Base-by-base conservation (phyloP, 306 rosid genomes). In the Cyclanthera cordifolia region DNA sequence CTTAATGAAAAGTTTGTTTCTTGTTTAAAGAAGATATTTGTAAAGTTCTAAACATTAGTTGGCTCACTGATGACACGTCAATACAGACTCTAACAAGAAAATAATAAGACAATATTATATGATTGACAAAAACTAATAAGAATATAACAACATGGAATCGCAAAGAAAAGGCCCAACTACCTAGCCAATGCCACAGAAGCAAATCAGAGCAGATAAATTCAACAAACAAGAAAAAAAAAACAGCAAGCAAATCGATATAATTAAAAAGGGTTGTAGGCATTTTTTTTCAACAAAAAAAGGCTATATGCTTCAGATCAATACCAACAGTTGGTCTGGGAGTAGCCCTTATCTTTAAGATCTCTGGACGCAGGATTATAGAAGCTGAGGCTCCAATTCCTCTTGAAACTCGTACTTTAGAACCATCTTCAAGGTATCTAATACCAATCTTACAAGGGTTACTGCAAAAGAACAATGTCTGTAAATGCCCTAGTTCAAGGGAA, bases 401-500 rank as follows among this genome's bases (percentile, higher is more conserved):
- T 34, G 98, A 76, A 41, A 89, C 89, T 80, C 98, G 79, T 50
- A 89, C 98, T 81, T 87, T 92, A 12, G 88, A 80, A 69, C 98
- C 96, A 84, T 89, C 96, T 80, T 87, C 96, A n/a, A 92, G 95
- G 83, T 92, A 92, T 74, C 67, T 87, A 70, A 24, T 20, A 45
- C 96, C 98, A 71, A 87, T 80, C 81, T 93, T 93, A 82, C 90
- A 86, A 69, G 98, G 89, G 78, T 76, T 84, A 82, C 98, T 93
- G 91, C 74, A 80, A 32, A 68, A 14, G 39, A 50, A 53, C 2
- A 17, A 46, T 43, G 34, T 77, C 14, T 37, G 67, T 32, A 28
- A 17, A 41, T 16, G 37, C 6, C 39, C 41, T 28, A 65, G 37
- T 46, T 10, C 32, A 8, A 23, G 70, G 32, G 13, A 65, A 55